phyloP scores from a whole-genome alignment of 2,329 filamentous ascomycete species.

The Penicillium sp. region DNA sequence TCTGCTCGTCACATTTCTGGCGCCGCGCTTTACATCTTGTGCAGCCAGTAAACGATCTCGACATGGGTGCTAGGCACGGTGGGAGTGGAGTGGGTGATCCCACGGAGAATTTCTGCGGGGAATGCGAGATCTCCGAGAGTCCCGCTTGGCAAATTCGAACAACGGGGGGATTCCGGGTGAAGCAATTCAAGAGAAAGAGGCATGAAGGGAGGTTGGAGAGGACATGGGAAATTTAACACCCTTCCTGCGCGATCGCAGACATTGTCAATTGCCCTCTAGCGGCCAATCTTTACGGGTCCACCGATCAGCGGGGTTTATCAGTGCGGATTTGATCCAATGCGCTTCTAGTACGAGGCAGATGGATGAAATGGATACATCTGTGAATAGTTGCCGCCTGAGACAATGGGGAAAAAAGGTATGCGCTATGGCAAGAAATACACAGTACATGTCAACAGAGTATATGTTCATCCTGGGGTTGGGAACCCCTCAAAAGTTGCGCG shows the following conservation, averaged over 20 bases:
- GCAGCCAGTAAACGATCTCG: conserved; percentile 45
- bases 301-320: conserved; percentile 17
- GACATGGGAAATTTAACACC: background rate
- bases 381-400: conserved; percentile 5
- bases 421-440: conserved; percentile 26
- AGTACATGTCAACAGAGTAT: conserved; percentile 20
- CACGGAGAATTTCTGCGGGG: conserved; percentile 24
- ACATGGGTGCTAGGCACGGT: conserved; percentile 32
- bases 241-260: too few relatives aligned
- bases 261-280: too few relatives aligned
- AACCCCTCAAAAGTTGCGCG: conserved; percentile 12
- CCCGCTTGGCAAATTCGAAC: conserved; percentile 17
- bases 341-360: too few relatives aligned
- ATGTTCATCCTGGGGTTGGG: conserved; percentile 17
- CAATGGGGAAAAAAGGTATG: conserved; percentile 15
- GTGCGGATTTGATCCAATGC: too few relatives aligned
- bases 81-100: conserved; percentile 9
- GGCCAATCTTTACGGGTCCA: too few relatives aligned
- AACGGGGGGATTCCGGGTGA: conserved; percentile 5
- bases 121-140: conserved; percentile 14
- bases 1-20: conserved; percentile 47
- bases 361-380: too few relatives aligned
- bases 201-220: background rate
- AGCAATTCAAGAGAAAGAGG: background rate
- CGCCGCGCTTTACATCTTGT: conserved; percentile 45